Evolutionary conservation across 768 basidiomycete species (phyloP).

Genomic region (Crepidotus variabilis): DNA sequence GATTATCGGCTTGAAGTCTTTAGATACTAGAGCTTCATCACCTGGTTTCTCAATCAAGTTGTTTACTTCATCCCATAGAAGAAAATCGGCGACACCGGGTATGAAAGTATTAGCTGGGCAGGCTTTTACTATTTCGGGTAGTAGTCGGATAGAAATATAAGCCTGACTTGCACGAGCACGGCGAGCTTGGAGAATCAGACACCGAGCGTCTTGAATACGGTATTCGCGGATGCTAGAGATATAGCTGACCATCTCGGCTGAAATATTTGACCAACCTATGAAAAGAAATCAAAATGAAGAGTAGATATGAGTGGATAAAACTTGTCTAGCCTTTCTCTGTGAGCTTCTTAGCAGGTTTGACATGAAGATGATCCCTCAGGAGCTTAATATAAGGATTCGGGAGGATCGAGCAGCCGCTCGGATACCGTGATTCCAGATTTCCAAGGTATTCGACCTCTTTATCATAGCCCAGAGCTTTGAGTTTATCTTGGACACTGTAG

Average conservation of each 20-base stretch:
- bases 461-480: constrained; percentile 8
- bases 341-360: constrained; percentile 5
- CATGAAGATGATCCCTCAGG: constrained; percentile 4
- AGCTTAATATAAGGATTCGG: constrained; percentile 2
- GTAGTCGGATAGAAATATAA: constrained; percentile 20
- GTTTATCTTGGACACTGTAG: constrained; percentile 7
- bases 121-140: neutral
- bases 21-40: neutral
- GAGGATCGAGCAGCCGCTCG: constrained; percentile 3
- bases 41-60: constrained; percentile 14
- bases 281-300: neutral
- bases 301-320: neutral
- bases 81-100: constrained; percentile 24
- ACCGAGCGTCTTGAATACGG: constrained; percentile 16
- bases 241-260: constrained; percentile 20
- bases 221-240: constrained; percentile 19
- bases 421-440: constrained; percentile 1
- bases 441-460: constrained; percentile 11
- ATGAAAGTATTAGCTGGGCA: constrained; percentile 15
- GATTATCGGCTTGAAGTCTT: neutral
- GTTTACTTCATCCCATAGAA: constrained; percentile 11
- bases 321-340: constrained; percentile 7
- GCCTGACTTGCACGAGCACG: constrained; percentile 12
- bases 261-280: constrained; percentile 26
- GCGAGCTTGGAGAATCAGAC: constrained; percentile 15